Percentiles rank a stretch among this genome's conserved stretches.
phyloP scores from a whole-genome alignment of 495 filamentous ascomycete species.

The Talaromyces proteolyticus region DNA sequence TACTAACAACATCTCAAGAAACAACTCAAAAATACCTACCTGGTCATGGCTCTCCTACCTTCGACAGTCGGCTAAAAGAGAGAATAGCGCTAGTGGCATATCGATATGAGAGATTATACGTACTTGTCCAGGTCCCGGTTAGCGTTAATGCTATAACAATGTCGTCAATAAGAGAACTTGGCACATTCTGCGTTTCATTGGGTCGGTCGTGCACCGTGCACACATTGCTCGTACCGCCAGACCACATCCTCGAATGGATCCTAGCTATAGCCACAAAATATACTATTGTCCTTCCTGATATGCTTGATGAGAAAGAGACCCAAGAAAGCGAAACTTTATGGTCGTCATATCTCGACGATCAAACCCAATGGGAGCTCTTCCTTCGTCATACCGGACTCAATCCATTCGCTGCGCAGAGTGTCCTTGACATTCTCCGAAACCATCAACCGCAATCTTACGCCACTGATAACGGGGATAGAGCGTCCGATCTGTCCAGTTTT shows the following conservation, averaged over 20 bases:
- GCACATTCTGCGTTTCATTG: constrained; percentile 1
- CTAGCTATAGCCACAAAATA: constrained; percentile 24
- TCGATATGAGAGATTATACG: constrained; percentile 64
- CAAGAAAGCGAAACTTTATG: background rate
- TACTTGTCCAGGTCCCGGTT: constrained; percentile 45
- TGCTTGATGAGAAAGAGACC: background rate
- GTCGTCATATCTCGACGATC: constrained; percentile 22
- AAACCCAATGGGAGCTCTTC: constrained; percentile 70
- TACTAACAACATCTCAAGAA: constrained; percentile 66
- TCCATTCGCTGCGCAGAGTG: constrained; percentile 69
- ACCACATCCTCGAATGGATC: constrained; percentile 13
- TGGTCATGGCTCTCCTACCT: constrained; percentile 23
- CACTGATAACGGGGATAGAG: background rate
- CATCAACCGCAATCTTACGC: background rate
- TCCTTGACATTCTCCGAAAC: constrained; percentile 34
- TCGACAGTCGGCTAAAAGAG: constrained; percentile 46
- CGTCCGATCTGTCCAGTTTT: constrained; percentile 7
- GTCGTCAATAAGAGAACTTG: background rate
- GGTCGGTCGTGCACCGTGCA: background rate
- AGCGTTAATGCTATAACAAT: background rate
- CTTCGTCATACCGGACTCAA: constrained; percentile 71
- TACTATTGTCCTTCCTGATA: constrained; percentile 17
- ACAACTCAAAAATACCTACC: constrained; percentile 67
- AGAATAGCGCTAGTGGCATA: constrained; percentile 48
- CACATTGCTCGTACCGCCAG: background rate